Base-by-base conservation (phyloP, 116 monocot genomes). In the Zostera marina region DNA sequence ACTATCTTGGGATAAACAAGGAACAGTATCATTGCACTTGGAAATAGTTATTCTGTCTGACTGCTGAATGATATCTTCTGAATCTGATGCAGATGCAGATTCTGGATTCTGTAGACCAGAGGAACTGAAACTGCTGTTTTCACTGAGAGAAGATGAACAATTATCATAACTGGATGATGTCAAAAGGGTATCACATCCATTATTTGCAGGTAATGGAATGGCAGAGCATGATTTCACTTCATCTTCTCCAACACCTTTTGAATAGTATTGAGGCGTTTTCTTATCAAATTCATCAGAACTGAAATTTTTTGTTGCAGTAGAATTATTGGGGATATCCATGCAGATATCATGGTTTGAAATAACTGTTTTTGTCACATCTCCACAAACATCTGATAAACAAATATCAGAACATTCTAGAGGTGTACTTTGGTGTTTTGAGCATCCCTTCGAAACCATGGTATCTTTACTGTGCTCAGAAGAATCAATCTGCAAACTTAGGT, bases 51-150 rank as follows among this genome's bases (percentile, higher is more conserved):
- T 71, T 56, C 53, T 63, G 59, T 76, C 72, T 48, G 73, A 75
- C 22, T 72, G 74, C 51, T 69, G 91, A 62, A 65, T 68, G 45
- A 70, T 59, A 67, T 87, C 89, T 64, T 94, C 94, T 44, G 82
- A 94, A 70, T 94, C 94, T 25, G 85, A 88, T 15, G 75, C 84
- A 16, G 88, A 81, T 0, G 79, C 79, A 48, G 81, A 84, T 46
- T 79, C 87, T 21, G 59, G 42, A 64, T 77, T 84, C 42, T 54
- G 81, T 13, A 54, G 55, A 63, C 79, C 74, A 25, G 73, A 80
- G 41, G 79, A 84, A 70, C 71, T 82, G 23, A 53, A 69, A 72
- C 70, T 79, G 48, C 74, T 73, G 53, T 83, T 83, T 13, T 88
- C 88, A 61, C 83, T 88, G 14, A 69, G 74, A 62, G 69, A 79